Base-by-base conservation (phyloP, 352 stramenopile species). In the Phytophthora quininea region DNA sequence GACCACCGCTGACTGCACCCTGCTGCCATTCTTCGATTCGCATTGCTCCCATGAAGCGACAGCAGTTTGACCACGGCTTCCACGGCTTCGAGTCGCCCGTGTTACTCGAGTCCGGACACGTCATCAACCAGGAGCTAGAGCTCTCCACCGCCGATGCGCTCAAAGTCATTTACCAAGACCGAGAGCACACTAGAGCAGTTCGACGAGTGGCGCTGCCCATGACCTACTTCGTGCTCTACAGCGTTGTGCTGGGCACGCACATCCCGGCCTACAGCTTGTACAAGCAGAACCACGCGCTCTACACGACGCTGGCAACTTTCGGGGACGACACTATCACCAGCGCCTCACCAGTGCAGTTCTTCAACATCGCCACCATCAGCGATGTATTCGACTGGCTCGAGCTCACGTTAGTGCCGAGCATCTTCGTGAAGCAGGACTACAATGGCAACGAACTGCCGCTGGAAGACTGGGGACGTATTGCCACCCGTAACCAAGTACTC, bases 221-320 rank as follows among this genome's bases (percentile, higher is more conserved):
- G 12, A 14, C 80, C 46, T 82, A 77, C 69, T 82, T 88, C 30
- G 64, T 57, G 33, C 37, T 69, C 24, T 85, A 84, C 53, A 69
- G 86, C 1, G 65, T 54, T n/a, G 84, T 87, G 82, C 64, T 86
- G 10, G 84, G 79, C 52, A 19, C 69, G 30, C 76, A 86, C 54
- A 64, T 86, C 31, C 76, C 76, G 15, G 64, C 79, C 6, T 58
- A 60, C 24, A 58, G 27, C 19, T 65, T 88, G 46, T 86, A 74
- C 54, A 55, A 73, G 35, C 74, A 84, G 10, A 67, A 64, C 2
- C 63, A 62, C 32, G 74, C 76, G 0, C 58, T 88, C 3, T 76
- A 63, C 0, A 74, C 63, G 19, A 69, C 67, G 27, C 64, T 79
- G 33, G 79, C 45, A 27, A 81, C 55, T 30, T 79, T 80, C 0